phyloP scores from a whole-genome alignment of 352 stramenopile species.

The Sclerospora graminicola region DNA sequence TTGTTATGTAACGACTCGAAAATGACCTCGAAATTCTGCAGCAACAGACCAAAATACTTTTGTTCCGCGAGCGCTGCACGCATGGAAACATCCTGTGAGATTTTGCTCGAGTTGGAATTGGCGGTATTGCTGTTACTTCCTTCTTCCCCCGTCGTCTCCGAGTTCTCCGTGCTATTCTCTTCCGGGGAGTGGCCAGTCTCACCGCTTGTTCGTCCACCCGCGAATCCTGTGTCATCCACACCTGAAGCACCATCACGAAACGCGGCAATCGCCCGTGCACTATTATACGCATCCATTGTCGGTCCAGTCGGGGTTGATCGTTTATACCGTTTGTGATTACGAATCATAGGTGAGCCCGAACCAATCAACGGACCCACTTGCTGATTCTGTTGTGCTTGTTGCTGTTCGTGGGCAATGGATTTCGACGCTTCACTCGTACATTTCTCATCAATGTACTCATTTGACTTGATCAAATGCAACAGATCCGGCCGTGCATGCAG shows the following conservation, averaged over 20 bases:
- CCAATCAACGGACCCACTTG: constrained; percentile 20
- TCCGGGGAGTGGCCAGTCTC: constrained; percentile 26
- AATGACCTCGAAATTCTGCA: constrained; percentile 80
- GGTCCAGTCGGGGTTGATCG: constrained; percentile 22
- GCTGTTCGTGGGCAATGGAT: constrained; percentile 26
- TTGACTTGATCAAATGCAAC: constrained; percentile 73
- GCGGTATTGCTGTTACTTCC: constrained; percentile 32
- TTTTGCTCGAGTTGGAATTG: constrained; percentile 41
- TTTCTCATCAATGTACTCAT: constrained; percentile 77
- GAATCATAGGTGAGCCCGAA: constrained; percentile 19
- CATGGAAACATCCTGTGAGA: constrained; percentile 30
- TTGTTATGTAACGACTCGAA: constrained; percentile 82
- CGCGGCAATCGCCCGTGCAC: constrained; percentile 17
- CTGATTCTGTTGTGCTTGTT: constrained; percentile 20
- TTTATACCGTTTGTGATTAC: constrained; percentile 60
- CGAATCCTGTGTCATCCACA: constrained; percentile 5
- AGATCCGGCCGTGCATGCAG: constrained; percentile 62
- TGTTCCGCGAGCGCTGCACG: constrained; percentile 59
- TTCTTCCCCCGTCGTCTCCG: constrained; percentile 72
- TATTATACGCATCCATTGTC: constrained; percentile 15
- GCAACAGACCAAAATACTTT: constrained; percentile 69
- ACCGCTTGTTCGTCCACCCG: constrained; percentile 5
- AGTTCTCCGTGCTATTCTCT: constrained; percentile 60
- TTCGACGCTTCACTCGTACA: constrained; percentile 49
- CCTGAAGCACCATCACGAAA: constrained; percentile 8